Evolutionary conservation across 2,329 filamentous ascomycete species (phyloP).

Genomic region (Neurospora crassa): DNA sequence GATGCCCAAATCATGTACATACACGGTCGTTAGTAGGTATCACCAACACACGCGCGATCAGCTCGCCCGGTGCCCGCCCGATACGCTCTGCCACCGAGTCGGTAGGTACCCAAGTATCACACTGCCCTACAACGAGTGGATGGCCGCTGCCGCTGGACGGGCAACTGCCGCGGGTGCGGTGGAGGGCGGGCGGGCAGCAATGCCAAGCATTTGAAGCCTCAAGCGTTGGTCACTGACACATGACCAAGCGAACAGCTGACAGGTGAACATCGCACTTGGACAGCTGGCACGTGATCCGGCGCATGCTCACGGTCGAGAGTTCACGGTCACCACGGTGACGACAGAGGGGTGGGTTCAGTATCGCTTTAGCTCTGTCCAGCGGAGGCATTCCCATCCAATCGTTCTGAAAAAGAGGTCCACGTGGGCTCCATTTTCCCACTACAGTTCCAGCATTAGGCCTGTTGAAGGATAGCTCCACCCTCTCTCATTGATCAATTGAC

Average conservation of each 20-base stretch:
- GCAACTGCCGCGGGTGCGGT: background rate
- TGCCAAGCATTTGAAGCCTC: background rate
- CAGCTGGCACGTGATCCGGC: background rate
- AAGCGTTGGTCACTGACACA: background rate
- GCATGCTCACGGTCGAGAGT: background rate
- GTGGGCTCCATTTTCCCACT: slow-evolving; percentile 8
- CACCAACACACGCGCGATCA: background rate
- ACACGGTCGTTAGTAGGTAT: background rate
- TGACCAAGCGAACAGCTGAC: background rate
- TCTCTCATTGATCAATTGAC: slow-evolving; percentile 20
- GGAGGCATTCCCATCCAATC: background rate
- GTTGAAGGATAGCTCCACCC: slow-evolving; percentile 2
- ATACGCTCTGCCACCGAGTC: background rate
- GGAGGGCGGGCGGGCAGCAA: background rate
- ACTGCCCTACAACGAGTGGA: background rate
- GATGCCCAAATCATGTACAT: background rate
- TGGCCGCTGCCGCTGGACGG: too few relatives aligned
- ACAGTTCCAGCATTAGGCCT: slow-evolving; percentile 2
- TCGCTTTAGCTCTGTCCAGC: background rate
- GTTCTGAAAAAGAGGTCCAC: slow-evolving; percentile 8
- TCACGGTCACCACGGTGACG: background rate
- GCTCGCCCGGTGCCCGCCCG: background rate
- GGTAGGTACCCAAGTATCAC: background rate
- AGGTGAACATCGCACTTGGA: background rate
- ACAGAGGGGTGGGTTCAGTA: background rate